Evolutionary conservation across 2,329 filamentous ascomycete genomes (phyloP), one percentile per base, ranked within the genome.

Genomic region (Aspergillus fischeri): DNA sequence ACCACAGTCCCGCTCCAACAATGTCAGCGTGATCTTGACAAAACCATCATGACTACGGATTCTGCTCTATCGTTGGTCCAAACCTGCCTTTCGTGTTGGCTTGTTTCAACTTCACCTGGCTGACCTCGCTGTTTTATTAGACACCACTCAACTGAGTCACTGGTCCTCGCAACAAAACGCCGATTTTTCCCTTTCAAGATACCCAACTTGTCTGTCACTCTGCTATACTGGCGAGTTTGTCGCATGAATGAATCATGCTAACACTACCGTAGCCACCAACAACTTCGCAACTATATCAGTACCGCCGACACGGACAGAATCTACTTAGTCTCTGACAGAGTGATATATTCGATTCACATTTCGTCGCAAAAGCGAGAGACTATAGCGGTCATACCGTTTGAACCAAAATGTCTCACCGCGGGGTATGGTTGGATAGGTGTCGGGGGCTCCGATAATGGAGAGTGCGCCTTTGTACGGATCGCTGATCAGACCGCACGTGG

Each of bases 371-470:
- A 86, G 80, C 87, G 85, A 77, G 90, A 88, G 76, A 88, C 83
- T 60, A 85, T 90, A 72, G 90, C 85, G 53, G 79, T 86, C 29
- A 80, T 92, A 63, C 86, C 81, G 63, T 94, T 87, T 52, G 81
- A 85, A 57, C 83, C 92, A n/a, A 85, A 90, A 76, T 97, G 93
- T 73, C 84, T 97, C 6, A 89, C 91, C n/a, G 89, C 91, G 7
- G 88, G 86, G 53, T 84, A 90, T 67, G 92, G 92, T 53, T 97
- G 91, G 88, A 83, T 97, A 41, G 96, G 91, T 67, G 90, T 92
- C 49, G 94, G 93, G 49, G 93, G 93, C 44, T 81, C 82, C 58
- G 89, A 96, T 67, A 85, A 86, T 63, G 94, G 94, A 56, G 89
- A 95, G 70, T 96, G 96, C 70, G 87, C 90, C 29, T 87, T 91